A percentile compares a stretch with the other conserved stretches of the same genome.
Evolutionary conservation across 352 stramenopile species (phyloP).

Genomic region (Phytopythium litorale): DNA sequence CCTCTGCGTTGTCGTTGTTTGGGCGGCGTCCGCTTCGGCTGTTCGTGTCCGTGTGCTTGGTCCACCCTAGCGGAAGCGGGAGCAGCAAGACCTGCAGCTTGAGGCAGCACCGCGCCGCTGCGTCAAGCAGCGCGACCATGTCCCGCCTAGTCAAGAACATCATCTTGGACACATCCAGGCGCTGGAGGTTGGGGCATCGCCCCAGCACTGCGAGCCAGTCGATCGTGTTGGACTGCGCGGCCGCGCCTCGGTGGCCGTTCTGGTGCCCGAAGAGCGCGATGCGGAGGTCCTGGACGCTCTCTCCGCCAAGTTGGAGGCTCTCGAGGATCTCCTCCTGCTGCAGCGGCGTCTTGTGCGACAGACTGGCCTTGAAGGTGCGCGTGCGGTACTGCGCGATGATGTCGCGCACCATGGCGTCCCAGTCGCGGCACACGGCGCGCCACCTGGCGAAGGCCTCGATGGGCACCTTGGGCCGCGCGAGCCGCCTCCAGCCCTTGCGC

Average conservation of each 20-base stretch:
- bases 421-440: constrained; percentile 42
- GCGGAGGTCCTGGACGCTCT: constrained; percentile 33
- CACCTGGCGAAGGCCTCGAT: constrained; percentile 33
- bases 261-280: constrained; percentile 50
- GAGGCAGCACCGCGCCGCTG: constrained; percentile 31
- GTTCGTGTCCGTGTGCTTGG: constrained; percentile 15
- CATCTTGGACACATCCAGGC: constrained; percentile 47
- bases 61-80: constrained; percentile 37
- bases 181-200: constrained; percentile 38
- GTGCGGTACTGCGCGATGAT: constrained; percentile 38
- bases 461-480: constrained; percentile 30
- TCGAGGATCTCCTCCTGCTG: constrained; percentile 20
- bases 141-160: constrained; percentile 40
- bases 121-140: constrained; percentile 32
- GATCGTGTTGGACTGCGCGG: constrained; percentile 13
- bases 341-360: constrained; percentile 38
- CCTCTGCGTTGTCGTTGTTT: constrained; percentile 14
- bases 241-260: not conserved
- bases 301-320: constrained; percentile 9
- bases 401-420: constrained; percentile 40
- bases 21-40: constrained; percentile 1
- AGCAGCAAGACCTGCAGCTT: constrained; percentile 42
- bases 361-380: constrained; percentile 38
- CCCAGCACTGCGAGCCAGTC: constrained; percentile 36
- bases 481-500: constrained; percentile 35